Conservation (phyloP, 306 rosid genomes). For the Cicer arietinum region DNA sequence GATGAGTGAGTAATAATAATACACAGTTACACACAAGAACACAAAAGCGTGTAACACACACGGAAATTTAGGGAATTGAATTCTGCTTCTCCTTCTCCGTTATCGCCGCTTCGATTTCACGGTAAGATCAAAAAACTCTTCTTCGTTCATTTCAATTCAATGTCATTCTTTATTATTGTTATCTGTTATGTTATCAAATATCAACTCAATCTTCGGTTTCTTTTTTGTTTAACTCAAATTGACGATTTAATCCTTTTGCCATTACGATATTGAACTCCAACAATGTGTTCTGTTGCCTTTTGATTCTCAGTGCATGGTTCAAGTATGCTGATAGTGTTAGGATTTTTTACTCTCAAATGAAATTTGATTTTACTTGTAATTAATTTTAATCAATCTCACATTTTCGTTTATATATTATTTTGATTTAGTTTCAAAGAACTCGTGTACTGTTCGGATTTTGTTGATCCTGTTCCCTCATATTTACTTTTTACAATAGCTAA, state of each 20-base stretch:
- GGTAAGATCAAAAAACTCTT: not conserved
- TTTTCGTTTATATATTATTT: not conserved
- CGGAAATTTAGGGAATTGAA: not conserved
- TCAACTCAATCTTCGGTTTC: not conserved
- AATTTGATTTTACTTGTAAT: not conserved
- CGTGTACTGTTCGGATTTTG: not conserved
- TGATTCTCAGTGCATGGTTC: not conserved
- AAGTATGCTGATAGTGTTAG: not conserved
- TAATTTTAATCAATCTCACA: not conserved
- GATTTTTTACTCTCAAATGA: not conserved
- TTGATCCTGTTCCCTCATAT: not conserved
- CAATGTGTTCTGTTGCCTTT: too few species aligned
- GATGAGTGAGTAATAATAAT: too few species aligned
- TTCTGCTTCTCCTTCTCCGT: not conserved
- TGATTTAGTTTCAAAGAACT: slow-evolving; percentile 4
- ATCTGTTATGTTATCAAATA: not conserved
- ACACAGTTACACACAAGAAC: too few species aligned
- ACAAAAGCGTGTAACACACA: not conserved
- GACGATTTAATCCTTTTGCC: not conserved
- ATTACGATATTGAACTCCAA: not conserved
- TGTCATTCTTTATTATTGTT: not conserved
- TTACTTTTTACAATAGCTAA: not conserved
- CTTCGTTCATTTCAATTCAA: not conserved
- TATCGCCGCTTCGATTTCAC: not conserved
- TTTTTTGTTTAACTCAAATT: not conserved